Base-by-base conservation (phyloP, 306 rosid genomes). In the Macrotyloma uniflorum region DNA sequence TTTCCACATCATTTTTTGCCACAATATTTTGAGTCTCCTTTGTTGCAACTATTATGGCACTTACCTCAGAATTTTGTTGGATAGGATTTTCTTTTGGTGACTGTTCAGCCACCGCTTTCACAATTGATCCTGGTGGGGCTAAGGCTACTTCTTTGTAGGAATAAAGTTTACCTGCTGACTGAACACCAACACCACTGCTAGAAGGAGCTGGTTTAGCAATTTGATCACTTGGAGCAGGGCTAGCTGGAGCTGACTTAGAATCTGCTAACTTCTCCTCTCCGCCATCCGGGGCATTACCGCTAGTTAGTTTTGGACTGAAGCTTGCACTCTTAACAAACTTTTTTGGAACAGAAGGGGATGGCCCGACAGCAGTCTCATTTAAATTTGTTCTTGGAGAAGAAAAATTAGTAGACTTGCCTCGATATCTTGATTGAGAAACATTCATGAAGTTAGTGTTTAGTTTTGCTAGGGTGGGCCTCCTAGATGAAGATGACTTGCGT, bases 101-200 rank as follows among this genome's bases (percentile, higher is more conserved):
- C 86, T 89, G 91, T 74, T 92, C 98, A 30, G 91, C 84, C 77
- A 89, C 98, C 24, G 90, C 97, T 89, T 91, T 95, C 68, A 95
- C 98, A 85, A 92, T 95, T 50, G 98, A 91, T 65, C 98, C 98
- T 22, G 98, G 98, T 8, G 96, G 97, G 79, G 98, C 98, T 77
- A 95, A 79, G 45, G 98, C 98, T 88, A 95, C 98, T 89, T 95
- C 98, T 87, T 95, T 95, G 87, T 95, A 92, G 16, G 98, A 95
- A 85, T 92, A 92, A 43, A 87, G 90, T 74, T 95, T 92, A 50
- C 97, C 92, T 15, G 93, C 86, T 50, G 90, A 82, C 88, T 90
- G 97, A 74, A 92, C 88, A 79, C 87, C 85, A 72, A 85, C 62
- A 36, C 85, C 38, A 81, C 85, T 84, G 19, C 76, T 83, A 40